Percentiles rank a stretch among this genome's conserved stretches.
Evolutionary conservation across 2,329 filamentous ascomycete species (phyloP).

Genomic region (Scedosporium boydii): DNA sequence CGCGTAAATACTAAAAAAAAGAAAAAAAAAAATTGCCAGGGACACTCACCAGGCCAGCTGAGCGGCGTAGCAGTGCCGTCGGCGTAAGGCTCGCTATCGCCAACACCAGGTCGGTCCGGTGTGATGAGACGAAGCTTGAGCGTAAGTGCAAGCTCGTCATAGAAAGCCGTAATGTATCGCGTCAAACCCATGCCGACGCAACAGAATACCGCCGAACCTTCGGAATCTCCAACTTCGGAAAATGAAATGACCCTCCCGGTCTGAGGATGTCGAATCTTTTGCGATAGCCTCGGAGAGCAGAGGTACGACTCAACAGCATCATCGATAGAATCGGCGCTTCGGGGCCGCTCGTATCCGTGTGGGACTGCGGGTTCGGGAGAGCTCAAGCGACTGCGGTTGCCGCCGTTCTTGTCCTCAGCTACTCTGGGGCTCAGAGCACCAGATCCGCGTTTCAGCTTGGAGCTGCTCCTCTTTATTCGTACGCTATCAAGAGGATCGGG

Average conservation of each 20-base stretch:
- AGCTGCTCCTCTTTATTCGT: conserved; percentile 44
- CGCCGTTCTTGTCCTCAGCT: conserved; percentile 23
- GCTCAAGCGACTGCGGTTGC: conserved; percentile 3
- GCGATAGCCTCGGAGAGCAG: conserved; percentile 71
- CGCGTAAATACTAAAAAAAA: too few species aligned
- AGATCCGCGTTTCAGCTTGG: conserved; percentile 49
- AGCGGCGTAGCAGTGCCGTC: conserved; percentile 79
- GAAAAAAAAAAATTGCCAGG: conserved; percentile 11
- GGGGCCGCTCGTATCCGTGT: conserved; percentile 60
- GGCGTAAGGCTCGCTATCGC: conserved; percentile 77
- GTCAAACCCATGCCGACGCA: conserved; percentile 98
- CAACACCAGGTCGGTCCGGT: conserved; percentile 86
- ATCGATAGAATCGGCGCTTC: conserved; percentile 78
- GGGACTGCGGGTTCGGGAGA: conserved; percentile 18
- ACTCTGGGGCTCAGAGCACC: conserved; percentile 31
- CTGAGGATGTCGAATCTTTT: conserved; percentile 77
- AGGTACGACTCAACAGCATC: conserved; percentile 80
- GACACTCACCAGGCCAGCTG: conserved; percentile 74
- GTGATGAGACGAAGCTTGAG: conserved; percentile 86
- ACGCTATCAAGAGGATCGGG: conserved; percentile 36
- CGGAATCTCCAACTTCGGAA: conserved; percentile 88
- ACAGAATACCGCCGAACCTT: conserved; percentile 87
- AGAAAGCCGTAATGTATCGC: conserved; percentile 91
- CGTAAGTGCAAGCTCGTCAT: conserved; percentile 86
- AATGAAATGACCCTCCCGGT: conserved; percentile 87